Evolutionary conservation across 306 rosid genomes (phyloP).

Genomic region (Quillaja saponaria): DNA sequence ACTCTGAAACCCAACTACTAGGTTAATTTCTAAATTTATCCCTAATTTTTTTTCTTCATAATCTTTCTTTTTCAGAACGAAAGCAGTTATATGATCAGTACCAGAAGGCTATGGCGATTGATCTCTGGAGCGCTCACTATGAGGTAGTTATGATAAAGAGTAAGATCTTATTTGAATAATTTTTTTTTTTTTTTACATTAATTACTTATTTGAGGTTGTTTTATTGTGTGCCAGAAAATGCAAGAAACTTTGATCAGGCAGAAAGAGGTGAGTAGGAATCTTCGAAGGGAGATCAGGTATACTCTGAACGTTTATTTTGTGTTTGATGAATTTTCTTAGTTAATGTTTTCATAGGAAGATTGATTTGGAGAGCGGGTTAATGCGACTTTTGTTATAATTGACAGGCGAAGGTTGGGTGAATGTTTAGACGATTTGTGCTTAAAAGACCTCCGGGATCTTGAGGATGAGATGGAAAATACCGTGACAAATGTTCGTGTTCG

Average conservation of each 20-base stretch:
- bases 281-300: constrained; percentile 75
- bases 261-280: constrained; percentile 63
- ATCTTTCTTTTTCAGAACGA: constrained; percentile 44
- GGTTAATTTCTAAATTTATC: neutral
- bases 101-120: constrained; percentile 53
- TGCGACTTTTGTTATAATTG: no score
- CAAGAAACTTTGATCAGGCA: constrained; percentile 63
- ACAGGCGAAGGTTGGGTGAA: no score
- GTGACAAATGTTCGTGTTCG: no score
- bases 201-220: neutral
- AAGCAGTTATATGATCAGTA: constrained; percentile 74
- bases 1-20: constrained; percentile 9
- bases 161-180: neutral
- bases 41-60: no score
- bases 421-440: no score
- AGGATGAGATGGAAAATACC: no score
- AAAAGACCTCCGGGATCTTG: no score
- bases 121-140: constrained; percentile 78
- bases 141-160: constrained; percentile 45
- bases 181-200: no score
- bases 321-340: neutral
- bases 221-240: constrained; percentile 51
- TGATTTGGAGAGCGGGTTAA: no score
- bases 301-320: constrained; percentile 46
- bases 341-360: no score